phyloP scores from a whole-genome alignment of 305 asterid genomes.

The Fraxinus xanthoxyloides region DNA sequence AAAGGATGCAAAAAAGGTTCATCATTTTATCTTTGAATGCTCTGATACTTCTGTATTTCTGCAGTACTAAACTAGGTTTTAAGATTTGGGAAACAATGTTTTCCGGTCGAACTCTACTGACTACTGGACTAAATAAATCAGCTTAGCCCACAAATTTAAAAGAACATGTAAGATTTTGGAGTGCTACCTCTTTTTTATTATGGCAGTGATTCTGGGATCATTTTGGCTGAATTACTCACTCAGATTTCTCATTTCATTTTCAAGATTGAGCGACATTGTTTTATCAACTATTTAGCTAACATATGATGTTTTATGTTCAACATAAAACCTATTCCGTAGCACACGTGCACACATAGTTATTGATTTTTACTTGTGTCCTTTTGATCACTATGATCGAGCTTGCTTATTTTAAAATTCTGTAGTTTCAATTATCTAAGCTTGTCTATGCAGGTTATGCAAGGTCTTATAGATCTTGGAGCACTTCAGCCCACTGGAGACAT shows the following conservation, averaged over 20 bases:
- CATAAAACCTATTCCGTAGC: neutral
- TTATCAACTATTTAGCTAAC: neutral
- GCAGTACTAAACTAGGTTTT: neutral
- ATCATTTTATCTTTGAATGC: neutral
- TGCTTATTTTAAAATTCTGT: neutral
- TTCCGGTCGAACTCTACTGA: neutral
- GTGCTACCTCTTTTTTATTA: neutral
- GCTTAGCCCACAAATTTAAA: neutral
- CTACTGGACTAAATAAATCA: neutral
- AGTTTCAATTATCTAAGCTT: neutral
- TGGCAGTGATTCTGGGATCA: neutral
- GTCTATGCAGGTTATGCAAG: constrained; percentile 68
- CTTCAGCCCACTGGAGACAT: constrained; percentile 97
- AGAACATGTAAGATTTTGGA: neutral
- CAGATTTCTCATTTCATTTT: neutral
- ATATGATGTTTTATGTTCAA: neutral
- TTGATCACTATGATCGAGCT: neutral
- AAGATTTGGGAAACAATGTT: neutral
- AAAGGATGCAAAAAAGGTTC: constrained; percentile 90
- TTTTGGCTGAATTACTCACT: neutral
- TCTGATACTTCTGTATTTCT: neutral
- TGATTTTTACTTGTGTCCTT: neutral
- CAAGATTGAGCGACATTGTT: neutral
- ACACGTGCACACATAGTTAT: neutral
- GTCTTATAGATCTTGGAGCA: constrained; percentile 86